Conservation (phyloP, 345 rosid species). For the Anastatica hierochuntica region DNA sequence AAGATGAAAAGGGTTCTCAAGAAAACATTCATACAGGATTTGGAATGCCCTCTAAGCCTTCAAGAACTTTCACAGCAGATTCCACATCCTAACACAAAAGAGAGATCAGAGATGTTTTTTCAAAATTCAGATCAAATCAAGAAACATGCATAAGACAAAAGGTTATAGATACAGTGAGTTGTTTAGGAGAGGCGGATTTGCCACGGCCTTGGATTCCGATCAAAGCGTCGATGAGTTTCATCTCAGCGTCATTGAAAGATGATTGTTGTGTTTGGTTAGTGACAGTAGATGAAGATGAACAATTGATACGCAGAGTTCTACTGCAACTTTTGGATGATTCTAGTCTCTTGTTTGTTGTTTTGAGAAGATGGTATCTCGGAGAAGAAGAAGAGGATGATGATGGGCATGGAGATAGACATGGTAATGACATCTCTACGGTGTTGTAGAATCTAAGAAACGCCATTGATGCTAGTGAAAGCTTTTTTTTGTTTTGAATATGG, state of each 20-base stretch:
- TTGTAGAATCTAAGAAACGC: slow-evolving; percentile 13
- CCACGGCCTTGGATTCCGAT: slow-evolving; percentile 95
- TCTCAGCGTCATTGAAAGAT: slow-evolving; percentile 55
- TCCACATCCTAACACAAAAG: slow-evolving; percentile 51
- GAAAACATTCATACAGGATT: slow-evolving; percentile 50
- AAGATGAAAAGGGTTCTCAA: background rate
- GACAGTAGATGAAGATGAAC: slow-evolving; percentile 23
- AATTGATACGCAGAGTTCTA: slow-evolving; percentile 5
- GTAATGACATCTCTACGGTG: slow-evolving; percentile 12
- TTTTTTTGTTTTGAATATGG: background rate
- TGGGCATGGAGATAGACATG: slow-evolving; percentile 19
- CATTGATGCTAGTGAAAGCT: slow-evolving; percentile 2
- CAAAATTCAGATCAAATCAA: background rate
- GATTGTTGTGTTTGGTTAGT: slow-evolving; percentile 27
- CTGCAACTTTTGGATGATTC: background rate
- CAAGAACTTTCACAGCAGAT: slow-evolving; percentile 59
- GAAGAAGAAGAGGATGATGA: slow-evolving; percentile 17
- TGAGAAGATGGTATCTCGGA: slow-evolving; percentile 5
- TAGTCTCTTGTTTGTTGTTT: background rate
- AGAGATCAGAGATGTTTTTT: background rate
- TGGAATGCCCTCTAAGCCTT: slow-evolving; percentile 53
- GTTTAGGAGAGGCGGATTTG: slow-evolving; percentile 64
- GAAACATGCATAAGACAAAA: background rate
- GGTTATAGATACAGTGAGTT: slow-evolving; percentile 42
- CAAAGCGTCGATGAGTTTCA: slow-evolving; percentile 64